A percentile compares a stretch with the other conserved stretches of the same genome.
Conservation (phyloP, 805 yeast genomes). For the Myxozyma nipponensis region DNA sequence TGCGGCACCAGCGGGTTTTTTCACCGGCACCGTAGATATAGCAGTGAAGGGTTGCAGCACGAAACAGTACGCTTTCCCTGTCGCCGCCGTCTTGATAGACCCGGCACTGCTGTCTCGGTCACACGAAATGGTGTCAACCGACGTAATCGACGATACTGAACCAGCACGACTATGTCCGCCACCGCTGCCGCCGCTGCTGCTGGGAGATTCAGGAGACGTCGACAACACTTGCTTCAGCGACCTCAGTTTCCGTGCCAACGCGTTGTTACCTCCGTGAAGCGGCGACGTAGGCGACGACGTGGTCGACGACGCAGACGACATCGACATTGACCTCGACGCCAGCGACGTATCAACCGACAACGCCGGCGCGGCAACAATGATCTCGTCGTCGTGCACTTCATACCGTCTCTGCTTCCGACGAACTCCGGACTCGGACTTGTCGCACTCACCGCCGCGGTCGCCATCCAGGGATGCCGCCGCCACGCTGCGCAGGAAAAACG, state of each 20-base stretch:
- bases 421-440: too few relatives aligned
- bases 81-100: neutral
- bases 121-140: neutral
- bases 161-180: neutral
- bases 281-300: neutral
- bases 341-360: too few relatives aligned
- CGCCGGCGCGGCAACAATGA: constrained; percentile 12
- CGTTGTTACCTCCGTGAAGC: too few relatives aligned
- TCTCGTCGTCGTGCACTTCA: constrained; percentile 27
- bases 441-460: neutral
- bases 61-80: neutral
- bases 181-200: neutral
- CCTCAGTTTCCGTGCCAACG: neutral
- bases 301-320: neutral
- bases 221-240: neutral
- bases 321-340: neutral
- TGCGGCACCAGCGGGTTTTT: too few relatives aligned
- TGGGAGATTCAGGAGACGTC: too few relatives aligned
- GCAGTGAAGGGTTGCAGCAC: neutral
- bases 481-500: constrained; percentile 15
- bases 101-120: too few relatives aligned
- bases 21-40: too few relatives aligned
- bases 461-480: neutral
- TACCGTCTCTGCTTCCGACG: constrained; percentile 10
- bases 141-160: neutral